Conservation (phyloP, 2,329 filamentous ascomycete species). For the Trichothecium roseum region DNA sequence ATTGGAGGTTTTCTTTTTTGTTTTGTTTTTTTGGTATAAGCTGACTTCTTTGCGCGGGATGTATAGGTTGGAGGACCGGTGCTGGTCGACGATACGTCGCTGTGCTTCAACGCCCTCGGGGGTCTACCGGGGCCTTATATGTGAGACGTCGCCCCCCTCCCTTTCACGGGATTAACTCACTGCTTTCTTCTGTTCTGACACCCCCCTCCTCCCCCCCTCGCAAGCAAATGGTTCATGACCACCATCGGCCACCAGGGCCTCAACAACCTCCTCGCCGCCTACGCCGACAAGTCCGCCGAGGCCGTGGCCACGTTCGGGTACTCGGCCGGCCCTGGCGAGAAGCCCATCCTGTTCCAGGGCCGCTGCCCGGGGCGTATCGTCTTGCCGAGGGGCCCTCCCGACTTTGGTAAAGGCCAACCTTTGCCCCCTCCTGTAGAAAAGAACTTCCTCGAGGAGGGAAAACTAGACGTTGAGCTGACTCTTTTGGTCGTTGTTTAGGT, state of each 20-base stretch:
- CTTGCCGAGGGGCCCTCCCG: conserved; percentile 63
- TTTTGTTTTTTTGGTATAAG: neutral
- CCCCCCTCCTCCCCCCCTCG: neutral
- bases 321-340: conserved; percentile 71
- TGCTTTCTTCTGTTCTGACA: neutral
- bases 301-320: conserved; percentile 96
- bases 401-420: conserved; percentile 64
- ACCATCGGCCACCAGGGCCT: conserved; percentile 73
- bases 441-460: too few species aligned
- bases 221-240: conserved; percentile 88
- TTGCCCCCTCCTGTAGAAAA: neutral
- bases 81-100: conserved; percentile 87
- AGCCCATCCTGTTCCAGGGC: conserved; percentile 85
- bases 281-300: conserved; percentile 82
- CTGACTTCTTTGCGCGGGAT: too few species aligned
- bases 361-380: conserved; percentile 80
- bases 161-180: too few species aligned
- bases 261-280: conserved; percentile 81
- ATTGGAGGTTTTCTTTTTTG: neutral
- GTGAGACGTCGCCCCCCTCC: conserved; percentile 36
- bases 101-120: conserved; percentile 83
- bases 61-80: conserved; percentile 84
- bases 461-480: too few species aligned
- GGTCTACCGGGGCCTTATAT: conserved; percentile 96
- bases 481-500: conserved; percentile 38